These are phyloP conservation scores for Phyllosticta citrichinensis DNA, from an alignment of 2,329 filamentous ascomycete species.

Conservation along the genomic window DNA sequence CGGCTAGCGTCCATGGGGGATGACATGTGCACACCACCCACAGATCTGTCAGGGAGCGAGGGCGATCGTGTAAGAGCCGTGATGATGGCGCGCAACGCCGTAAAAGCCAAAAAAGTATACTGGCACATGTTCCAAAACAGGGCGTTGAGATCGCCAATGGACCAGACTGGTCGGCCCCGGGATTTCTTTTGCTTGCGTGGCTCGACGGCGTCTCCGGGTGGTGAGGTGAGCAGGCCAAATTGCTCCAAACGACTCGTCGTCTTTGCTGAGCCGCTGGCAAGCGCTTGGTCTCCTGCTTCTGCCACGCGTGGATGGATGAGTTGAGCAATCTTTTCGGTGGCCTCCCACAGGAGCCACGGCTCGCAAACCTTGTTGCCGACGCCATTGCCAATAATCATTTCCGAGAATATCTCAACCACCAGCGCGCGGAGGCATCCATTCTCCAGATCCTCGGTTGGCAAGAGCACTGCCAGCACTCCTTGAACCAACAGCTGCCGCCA, in stretches of 20 bases:
- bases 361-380: slow-evolving; percentile 73
- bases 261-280: slow-evolving; percentile 15
- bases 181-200: slow-evolving; percentile 12
- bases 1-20: slow-evolving; percentile 19
- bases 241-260: slow-evolving; percentile 37
- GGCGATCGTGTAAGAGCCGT: slow-evolving; percentile 57
- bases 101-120: slow-evolving; percentile 40
- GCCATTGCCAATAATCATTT: slow-evolving; percentile 77
- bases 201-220: slow-evolving; percentile 19
- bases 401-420: slow-evolving; percentile 78
- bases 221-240: slow-evolving; percentile 43
- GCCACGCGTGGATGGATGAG: slow-evolving; percentile 29
- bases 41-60: slow-evolving; percentile 50
- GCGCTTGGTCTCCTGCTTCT: slow-evolving; percentile 13
- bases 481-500: slow-evolving; percentile 87
- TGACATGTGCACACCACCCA: slow-evolving; percentile 18
- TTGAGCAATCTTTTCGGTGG: slow-evolving; percentile 60
- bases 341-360: slow-evolving; percentile 82
- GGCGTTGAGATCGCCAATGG: slow-evolving; percentile 8
- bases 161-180: neutral
- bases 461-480: slow-evolving; percentile 67
- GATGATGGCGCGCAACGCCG: slow-evolving; percentile 56
- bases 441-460: slow-evolving; percentile 86
- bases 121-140: slow-evolving; percentile 48
- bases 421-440: slow-evolving; percentile 77